phyloP scores from a whole-genome alignment of 2,329 filamentous ascomycete species.

The Sarocladiaceae sp. region DNA sequence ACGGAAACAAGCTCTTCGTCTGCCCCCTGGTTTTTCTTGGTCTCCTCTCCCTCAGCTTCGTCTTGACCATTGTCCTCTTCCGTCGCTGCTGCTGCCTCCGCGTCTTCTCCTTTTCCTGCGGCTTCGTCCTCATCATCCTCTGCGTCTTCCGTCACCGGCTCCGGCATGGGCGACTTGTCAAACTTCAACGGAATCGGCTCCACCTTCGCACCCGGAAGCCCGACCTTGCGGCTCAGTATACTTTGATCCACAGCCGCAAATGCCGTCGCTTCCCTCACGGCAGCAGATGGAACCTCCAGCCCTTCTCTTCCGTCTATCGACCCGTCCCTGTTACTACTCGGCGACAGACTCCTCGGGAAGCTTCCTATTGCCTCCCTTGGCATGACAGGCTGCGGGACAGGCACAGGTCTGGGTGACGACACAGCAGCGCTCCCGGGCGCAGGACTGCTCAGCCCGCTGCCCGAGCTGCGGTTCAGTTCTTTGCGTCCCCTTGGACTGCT shows the following conservation, averaged over 20 bases:
- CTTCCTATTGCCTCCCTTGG: slow-evolving; percentile 15
- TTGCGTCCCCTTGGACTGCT: slow-evolving; percentile 44
- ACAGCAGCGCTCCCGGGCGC: slow-evolving; percentile 8
- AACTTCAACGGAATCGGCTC: slow-evolving; percentile 43
- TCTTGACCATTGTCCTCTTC: slow-evolving; percentile 12
- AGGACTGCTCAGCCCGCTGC: slow-evolving; percentile 14
- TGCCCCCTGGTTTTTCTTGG: slow-evolving; percentile 6
- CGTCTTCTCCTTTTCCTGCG: slow-evolving; percentile 14
- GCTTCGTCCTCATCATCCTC: slow-evolving; percentile 15
- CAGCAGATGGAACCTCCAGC: slow-evolving; percentile 11
- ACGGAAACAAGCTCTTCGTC: slow-evolving; percentile 51
- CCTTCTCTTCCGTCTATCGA: slow-evolving; percentile 24
- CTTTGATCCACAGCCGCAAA: slow-evolving; percentile 60
- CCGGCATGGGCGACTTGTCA: slow-evolving; percentile 24
- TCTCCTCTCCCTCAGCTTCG: slow-evolving; percentile 12
- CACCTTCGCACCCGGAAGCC: slow-evolving; percentile 38
- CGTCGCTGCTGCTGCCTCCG: slow-evolving; percentile 6
- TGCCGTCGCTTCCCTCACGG: slow-evolving; percentile 48
- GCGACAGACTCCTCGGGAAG: slow-evolving; percentile 35
- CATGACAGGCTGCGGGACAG: neutral
- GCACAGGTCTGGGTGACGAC: slow-evolving; percentile 3
- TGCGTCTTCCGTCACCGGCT: slow-evolving; percentile 17
- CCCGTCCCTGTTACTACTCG: slow-evolving; percentile 25
- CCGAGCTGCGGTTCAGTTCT: slow-evolving; percentile 30
- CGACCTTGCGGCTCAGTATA: slow-evolving; percentile 50